Conservation (phyloP, 148 eudicot species). For the Rhododendron ferrugineum region DNA sequence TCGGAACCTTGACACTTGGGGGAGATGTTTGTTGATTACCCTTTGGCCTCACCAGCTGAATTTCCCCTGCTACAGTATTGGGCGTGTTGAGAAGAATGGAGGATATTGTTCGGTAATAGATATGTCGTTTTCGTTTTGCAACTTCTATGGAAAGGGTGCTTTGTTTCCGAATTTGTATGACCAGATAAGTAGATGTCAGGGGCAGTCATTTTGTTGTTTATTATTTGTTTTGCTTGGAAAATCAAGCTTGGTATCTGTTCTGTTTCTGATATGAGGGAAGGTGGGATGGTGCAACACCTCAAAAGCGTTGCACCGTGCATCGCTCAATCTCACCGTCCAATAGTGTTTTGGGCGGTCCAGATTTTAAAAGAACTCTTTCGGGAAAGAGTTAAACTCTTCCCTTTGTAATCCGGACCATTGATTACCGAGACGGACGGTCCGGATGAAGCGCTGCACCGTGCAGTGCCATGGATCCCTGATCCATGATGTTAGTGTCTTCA, state of each 20-base stretch:
- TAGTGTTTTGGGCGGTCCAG: too few species aligned
- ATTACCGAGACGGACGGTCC: too few species aligned
- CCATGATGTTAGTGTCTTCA: too few species aligned
- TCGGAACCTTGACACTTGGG: background rate
- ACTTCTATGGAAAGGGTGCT: background rate
- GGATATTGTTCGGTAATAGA: background rate
- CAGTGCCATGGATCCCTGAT: too few species aligned
- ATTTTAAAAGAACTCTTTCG: too few species aligned
- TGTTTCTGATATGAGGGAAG: background rate
- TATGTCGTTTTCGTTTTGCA: background rate
- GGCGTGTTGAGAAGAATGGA: background rate
- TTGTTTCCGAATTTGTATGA: constrained; percentile 10
- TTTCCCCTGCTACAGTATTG: background rate
- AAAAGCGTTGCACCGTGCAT: too few species aligned
- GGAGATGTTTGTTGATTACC: constrained; percentile 4
- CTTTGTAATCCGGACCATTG: too few species aligned
- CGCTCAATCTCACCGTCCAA: too few species aligned
- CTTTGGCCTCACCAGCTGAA: constrained; percentile 12
- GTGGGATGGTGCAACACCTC: too few species aligned
- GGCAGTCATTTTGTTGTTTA: constrained; percentile 7
- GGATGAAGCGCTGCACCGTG: too few species aligned
- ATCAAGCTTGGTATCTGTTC: background rate
- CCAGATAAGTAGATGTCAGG: constrained; percentile 4
- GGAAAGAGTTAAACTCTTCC: too few species aligned
- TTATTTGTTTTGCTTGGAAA: background rate